Evolutionary conservation across 257 asterid species (phyloP), one percentile per base, ranked within the genome.

Genomic region (Haberlea rhodopensis): DNA sequence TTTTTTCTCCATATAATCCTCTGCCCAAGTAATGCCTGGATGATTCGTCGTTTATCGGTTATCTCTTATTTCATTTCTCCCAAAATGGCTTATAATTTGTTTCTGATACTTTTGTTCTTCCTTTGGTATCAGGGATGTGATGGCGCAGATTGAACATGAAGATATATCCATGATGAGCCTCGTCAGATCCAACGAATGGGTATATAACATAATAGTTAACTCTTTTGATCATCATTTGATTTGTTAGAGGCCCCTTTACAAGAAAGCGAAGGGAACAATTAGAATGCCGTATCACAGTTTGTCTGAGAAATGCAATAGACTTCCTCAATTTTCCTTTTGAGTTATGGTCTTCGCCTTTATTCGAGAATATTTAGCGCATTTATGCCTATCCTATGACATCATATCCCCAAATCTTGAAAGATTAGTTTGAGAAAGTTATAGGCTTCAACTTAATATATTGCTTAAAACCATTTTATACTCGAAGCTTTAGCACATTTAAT

Each of bases 81-180:
- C 22, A 37, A 45, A 61, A 62, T 62, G 51, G 28, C 23, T 29
- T 9, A 15, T n/a, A 6, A 29, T 26, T 19, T 66, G 53, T 57
- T 73, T 31, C 74, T 73, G 60, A 59, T 25, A 18, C 57, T 48
- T 60, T 43, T 60, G 11, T 71, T 49, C 32, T 71, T 72, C 37
- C 51, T 52, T n/a, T 25, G 64, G 28, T 49, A 37, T 13, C 73
- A 86, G 96, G 18, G 96, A 89, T 26, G 81, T 63, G 51, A 62
- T 28, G 64, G 96, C 86, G 72, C 98, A 87, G 83, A 71, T 89
- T 21, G 96, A 87, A 76, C 96, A 89, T 53, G 98, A 87, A 76
- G 96, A 85, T 57, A 54, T 56, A 57, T 85, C 88, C 31, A 71
- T 78, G 52, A 80, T 84, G 88, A 65, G 82, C 61, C 76, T 77